Evolutionary conservation across 805 yeast genomes (phyloP), one percentile per base, ranked within the genome.

Genomic region (Cyberlindnera amylophila): DNA sequence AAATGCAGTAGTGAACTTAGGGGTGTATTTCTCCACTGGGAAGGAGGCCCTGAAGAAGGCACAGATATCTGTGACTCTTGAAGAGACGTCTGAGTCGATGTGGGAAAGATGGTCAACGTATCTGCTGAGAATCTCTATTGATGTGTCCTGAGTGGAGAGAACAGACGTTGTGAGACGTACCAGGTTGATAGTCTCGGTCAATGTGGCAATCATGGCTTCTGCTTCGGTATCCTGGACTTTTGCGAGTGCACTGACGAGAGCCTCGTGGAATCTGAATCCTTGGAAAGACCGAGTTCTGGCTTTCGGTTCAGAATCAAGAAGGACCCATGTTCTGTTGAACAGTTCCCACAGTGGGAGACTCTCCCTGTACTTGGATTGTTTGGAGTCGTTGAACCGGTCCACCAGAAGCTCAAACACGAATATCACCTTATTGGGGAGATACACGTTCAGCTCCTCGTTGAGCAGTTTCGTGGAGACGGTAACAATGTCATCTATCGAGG

Each of bases 371-470:
- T 55, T 47, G 2, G 58, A 47, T n/a, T 61, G 57, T 35, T 69
- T 70, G 9, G 49, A 46, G 42, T 79, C 86, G 43, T 74, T 72
- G 53, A 83, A 59, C 41, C 89, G 66, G 54, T 82, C 87, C 39
- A 77, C 68, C 1, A 83, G 46, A 27, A 84, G 64, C 36, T 80
- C 86, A 38, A 82, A 66, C 4, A 82, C 62, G 49, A 84, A 84
- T 1, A 61, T 54, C 18, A 71, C 70, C 41, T 65, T 65, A 43
- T 79, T 74, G 8, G 89, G 90, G 12, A 84, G 68, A 41, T 66
- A 70, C 2, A 77, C 65, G 0, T 41, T 57, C 40, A 58, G 42
- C 30, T 58, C 41, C 15, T 57, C 62, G 23, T 59, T 66, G 16
- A 75, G 55, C 24, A 70, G 61, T 29, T 52, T 53, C 33, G 44